Base-by-base conservation (phyloP, 2,329 filamentous ascomycete species). In the Ascosphaera apis region DNA sequence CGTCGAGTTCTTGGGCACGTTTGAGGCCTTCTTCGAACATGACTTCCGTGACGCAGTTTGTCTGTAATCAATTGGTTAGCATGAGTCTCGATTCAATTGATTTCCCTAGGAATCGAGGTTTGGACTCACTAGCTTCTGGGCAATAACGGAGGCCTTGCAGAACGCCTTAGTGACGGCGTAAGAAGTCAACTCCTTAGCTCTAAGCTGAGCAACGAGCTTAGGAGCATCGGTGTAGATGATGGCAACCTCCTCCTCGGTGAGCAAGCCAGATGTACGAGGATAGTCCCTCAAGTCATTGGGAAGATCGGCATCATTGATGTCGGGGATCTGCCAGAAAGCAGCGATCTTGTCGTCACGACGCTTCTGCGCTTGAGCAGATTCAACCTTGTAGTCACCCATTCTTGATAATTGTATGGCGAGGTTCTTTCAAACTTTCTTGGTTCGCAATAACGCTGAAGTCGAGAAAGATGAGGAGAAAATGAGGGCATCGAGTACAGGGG, bases 31-130 rank as follows among this genome's bases (percentile, higher is more conserved):
- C 42, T 7, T 62, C 51, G 43, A 69, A 68, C 37, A 72, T 58
- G 16, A 63, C 61, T 41, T 72, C 67, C 1, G 63, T 68, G 3
- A 74, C 50, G 45, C 69, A 73, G 41, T 72, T 72, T 28, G 65
- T 70, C 65, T 68, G n/a, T 49, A 18, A 9, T 32, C 8, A 28
- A 15, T 6, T 12, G 13, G n/a, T 34, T 30, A 37, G 32, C 11
- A 12, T 0, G 42, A 36, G 33, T 16, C 37, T 34, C 12, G 18
- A 31, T 7, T 36, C 27, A 8, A 39, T 46, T 15, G 40, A 45
- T 48, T 49, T 27, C 3, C 3, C 9, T 17, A 11, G 6, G n/a
- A 21, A 17, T 12, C 34, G n/a, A 34, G 27, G 8, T 34, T 8
- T 28, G 1, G 33, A 2, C 30, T n/a, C 33, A 40, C 39, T 19